A percentile compares a stretch with the other conserved stretches of the same genome.
Evolutionary conservation across 1,139 yeast species (phyloP).

Genomic region (Nakaseomyces sp.): DNA sequence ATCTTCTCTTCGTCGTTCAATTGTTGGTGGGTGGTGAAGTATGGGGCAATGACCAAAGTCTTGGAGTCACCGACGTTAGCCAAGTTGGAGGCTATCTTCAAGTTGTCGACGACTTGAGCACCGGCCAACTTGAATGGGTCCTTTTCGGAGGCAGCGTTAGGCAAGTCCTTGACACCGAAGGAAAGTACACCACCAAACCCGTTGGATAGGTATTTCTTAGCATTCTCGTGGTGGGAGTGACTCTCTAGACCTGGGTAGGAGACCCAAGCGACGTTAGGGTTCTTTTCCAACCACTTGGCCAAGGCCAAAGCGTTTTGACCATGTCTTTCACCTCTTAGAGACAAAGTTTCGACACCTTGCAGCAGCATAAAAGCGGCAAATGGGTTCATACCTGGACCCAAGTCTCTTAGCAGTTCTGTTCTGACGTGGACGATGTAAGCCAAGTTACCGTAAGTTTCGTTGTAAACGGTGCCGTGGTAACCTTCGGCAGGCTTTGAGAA

Average conservation of each 20-base stretch:
- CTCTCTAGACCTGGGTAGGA: conserved; percentile 83
- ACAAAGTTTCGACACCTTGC: conserved; percentile 90
- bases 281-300: conserved; percentile 66
- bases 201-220: conserved; percentile 69
- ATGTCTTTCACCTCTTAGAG: conserved; percentile 89
- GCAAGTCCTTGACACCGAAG: conserved; percentile 71
- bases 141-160: conserved; percentile 34
- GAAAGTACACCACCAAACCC: conserved; percentile 85
- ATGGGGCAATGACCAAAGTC: conserved; percentile 91
- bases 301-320: conserved; percentile 73
- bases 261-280: conserved; percentile 75
- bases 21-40: conserved; percentile 92
- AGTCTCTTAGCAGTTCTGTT: conserved; percentile 80
- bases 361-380: conserved; percentile 76
- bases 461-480: conserved; percentile 79
- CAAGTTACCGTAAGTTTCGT: conserved; percentile 69
- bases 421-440: conserved; percentile 79
- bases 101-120: conserved; percentile 70
- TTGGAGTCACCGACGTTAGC: conserved; percentile 97
- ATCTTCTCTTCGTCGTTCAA: conserved; percentile 69
- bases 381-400: conserved; percentile 86
- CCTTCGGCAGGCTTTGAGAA: conserved; percentile 86
- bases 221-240: conserved; percentile 73
- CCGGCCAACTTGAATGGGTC: conserved; percentile 66
- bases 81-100: conserved; percentile 79